Evolutionary conservation across 768 basidiomycete species (phyloP).

Genomic region (Pulveroboletus sp.): DNA sequence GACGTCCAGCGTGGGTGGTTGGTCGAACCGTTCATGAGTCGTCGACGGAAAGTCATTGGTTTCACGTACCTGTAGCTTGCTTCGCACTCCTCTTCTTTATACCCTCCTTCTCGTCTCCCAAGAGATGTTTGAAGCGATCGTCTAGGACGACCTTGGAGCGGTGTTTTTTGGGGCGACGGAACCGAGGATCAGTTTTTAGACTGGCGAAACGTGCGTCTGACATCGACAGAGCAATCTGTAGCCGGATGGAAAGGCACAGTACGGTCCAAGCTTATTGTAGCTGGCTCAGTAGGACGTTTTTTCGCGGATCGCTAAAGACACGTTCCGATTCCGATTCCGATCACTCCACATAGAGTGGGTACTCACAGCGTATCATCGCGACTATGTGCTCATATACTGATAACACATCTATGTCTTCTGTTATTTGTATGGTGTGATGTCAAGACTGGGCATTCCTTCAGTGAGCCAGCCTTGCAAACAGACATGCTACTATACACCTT

Average conservation of each 20-base stretch:
- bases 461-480: no score
- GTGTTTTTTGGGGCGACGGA: conserved; percentile 78
- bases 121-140: conserved; percentile 82
- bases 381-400: no score
- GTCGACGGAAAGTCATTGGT: background rate
- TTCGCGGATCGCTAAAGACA: no score
- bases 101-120: conserved; percentile 44
- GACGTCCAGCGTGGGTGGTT: background rate
- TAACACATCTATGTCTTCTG: no score
- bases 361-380: no score
- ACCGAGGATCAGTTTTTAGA: conserved; percentile 88
- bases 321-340: background rate
- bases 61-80: conserved; percentile 24
- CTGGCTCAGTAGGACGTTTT: no score
- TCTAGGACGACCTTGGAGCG: conserved; percentile 83
- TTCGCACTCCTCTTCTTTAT: conserved; percentile 33
- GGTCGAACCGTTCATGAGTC: background rate
- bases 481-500: no score
- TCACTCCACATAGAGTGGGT: no score
- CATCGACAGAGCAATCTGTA: conserved; percentile 27
- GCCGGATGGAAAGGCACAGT: background rate
- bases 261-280: background rate
- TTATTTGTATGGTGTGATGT: no score
- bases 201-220: conserved; percentile 86
- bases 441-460: no score